phyloP scores from a whole-genome alignment of 2,329 filamentous ascomycete species.

The Dothideomycetes sp. region DNA sequence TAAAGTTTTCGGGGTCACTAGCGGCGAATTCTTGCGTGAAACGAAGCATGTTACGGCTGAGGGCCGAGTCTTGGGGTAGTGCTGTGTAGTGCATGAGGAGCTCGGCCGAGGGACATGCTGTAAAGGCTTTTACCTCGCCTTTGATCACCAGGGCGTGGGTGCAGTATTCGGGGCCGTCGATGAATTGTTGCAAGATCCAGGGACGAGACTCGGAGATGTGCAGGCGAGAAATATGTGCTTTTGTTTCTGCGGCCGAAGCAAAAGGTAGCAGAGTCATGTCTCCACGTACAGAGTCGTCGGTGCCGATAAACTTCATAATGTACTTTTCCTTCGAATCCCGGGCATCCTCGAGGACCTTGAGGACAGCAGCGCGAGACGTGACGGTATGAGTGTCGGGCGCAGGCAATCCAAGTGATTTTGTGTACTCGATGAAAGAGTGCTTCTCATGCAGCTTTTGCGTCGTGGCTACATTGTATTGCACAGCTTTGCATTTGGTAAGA shows the following conservation, averaged over 20 bases:
- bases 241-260: slow-evolving; percentile 43
- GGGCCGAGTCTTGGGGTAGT: slow-evolving; percentile 44
- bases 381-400: slow-evolving; percentile 42
- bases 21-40: slow-evolving; percentile 54
- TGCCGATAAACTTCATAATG: slow-evolving; percentile 57
- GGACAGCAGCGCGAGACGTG: slow-evolving; percentile 43
- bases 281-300: slow-evolving; percentile 51
- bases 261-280: slow-evolving; percentile 59
- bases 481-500: slow-evolving; percentile 48
- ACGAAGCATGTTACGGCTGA: slow-evolving; percentile 52
- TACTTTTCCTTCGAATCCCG: slow-evolving; percentile 38
- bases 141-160: slow-evolving; percentile 61
- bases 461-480: slow-evolving; percentile 52
- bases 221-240: slow-evolving; percentile 45
- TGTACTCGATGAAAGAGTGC: slow-evolving; percentile 53
- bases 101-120: slow-evolving; percentile 54
- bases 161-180: slow-evolving; percentile 57
- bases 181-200: slow-evolving; percentile 62
- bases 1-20: slow-evolving; percentile 43
- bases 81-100: slow-evolving; percentile 58
- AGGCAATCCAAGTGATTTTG: slow-evolving; percentile 43
- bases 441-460: slow-evolving; percentile 56
- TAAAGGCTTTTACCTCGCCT: slow-evolving; percentile 56
- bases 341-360: slow-evolving; percentile 41
- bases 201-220: slow-evolving; percentile 46